Base-by-base conservation (phyloP, 202 grass and related monocot genomes). In the Carex arenaria region DNA sequence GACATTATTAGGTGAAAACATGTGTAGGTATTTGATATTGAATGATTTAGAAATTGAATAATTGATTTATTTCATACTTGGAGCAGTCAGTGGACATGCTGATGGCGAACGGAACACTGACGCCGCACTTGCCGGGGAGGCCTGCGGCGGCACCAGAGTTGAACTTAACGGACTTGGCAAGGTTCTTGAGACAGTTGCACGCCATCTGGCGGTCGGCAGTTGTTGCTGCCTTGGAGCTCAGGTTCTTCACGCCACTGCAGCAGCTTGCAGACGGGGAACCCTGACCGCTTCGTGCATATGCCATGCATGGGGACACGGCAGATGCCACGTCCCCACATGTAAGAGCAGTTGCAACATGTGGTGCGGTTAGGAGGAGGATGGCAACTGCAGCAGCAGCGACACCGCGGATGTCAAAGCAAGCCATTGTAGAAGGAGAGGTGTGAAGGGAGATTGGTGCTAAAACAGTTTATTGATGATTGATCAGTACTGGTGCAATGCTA, bases 131-230 rank as follows among this genome's bases (percentile, higher is more conserved):
- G 63, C 28, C 1, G 12, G 92, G 92, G 74, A 94, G 62, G 83
- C 10, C 34, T 31, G 83, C 72, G 42, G 67, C 83, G 66, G 36
- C 57, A 3, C 86, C 80, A 13, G 62, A 18, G 63, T 68, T 86
- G 80, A 84, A 10, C 65, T 43, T 30, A 15, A 80, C 0, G 0
- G 53, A n/a, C 13, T 56, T 56, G 4, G 71, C 63, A 31, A 89
- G 64, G 15, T 9, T 31, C 82, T 91, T 91, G 10, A 94, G 85
- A 85, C 92, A 94, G 67, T 38, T 53, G 85, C 92, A 94, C 0
- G 87, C 85, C 10, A 85, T 40, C 45, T 67, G 73, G 2, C 83
- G 79, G 87, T 94, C 92, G 10, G 73, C 84, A 8, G 36, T 36
- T 2, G 78, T 80, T 18, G 32, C 7, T 5, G 78, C 78, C 60